Evolutionary conservation across 2,329 filamentous ascomycete genomes (phyloP), one percentile per base, ranked within the genome.

Genomic region (Cercospora canescens): DNA sequence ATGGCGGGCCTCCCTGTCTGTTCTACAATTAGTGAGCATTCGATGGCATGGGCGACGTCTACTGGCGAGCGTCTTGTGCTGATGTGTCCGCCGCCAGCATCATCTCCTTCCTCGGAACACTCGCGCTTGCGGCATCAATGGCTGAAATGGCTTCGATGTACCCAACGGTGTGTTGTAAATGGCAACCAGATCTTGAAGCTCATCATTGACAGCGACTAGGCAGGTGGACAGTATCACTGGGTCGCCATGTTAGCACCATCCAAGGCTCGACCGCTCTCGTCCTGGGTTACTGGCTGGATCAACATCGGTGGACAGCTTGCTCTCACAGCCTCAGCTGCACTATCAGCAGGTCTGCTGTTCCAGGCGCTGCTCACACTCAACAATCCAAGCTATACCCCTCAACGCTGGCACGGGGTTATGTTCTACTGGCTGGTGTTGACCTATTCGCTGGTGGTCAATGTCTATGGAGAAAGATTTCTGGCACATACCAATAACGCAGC

Each of bases 201-300:
- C 6, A 30, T 37, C 2, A 11, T 16, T 59, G 24, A 59, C 56
- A 2, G 8, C 0, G 11, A 11, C 5, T 35, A 59, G 56, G 58
- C 58, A 32, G 39, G n/a, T 80, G 80, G 81, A 8, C 81, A 82
- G 72, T 82, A 83, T 50, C 80, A 83, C 70, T 83, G 81, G 81
- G 80, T 82, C 6, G 77, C 81, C 0, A 78, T 77, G 4, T 74
- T 83, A 30, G 73, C 76, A 7, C 76, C 79, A 7, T 56, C 67
- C 3, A 75, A 74, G 0, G 76, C 76, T 12, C 76, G 75, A 61
- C 74, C 76, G 4, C 70, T 77, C 3, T 77, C 79, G 2, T 77
- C 79, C 1, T 82, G 79, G 78, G 76, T 80, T 56, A 71, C 70
- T 3, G 71, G 70, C 8, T 73, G 70, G 71, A 68, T 71, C 54